Evolutionary conservation across 108 stramenopile genomes (phyloP).

Genomic region (Skeletonema tropicum): DNA sequence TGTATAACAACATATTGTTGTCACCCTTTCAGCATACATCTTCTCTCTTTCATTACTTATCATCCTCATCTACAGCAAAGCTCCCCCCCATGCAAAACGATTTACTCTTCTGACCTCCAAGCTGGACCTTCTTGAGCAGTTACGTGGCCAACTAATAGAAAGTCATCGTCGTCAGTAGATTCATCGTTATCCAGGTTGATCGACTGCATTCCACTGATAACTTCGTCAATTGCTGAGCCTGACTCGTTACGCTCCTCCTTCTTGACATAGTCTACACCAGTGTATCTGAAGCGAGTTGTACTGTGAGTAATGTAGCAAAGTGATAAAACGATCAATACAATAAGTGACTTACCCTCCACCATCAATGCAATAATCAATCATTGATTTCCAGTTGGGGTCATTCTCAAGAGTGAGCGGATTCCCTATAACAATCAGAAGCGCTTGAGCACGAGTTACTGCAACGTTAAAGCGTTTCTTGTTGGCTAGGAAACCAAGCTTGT

Average conservation of each 20-base stretch:
- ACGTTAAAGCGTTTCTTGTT: slow-evolving; percentile 91
- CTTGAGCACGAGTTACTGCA: slow-evolving; percentile 80
- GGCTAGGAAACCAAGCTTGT: slow-evolving; percentile 85
- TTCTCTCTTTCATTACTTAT: no score
- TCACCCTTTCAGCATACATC: slow-evolving; percentile 9
- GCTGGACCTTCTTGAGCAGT: slow-evolving; percentile 47
- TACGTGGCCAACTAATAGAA: slow-evolving; percentile 23
- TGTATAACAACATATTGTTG: no score
- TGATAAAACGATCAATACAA: no score
- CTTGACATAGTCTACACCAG: slow-evolving; percentile 22
- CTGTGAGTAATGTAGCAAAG: no score
- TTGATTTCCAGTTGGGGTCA: slow-evolving; percentile 38
- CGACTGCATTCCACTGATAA: slow-evolving; percentile 13
- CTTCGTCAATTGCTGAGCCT: slow-evolving; percentile 1
- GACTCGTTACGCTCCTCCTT: slow-evolving; percentile 9
- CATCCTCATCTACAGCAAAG: no score
- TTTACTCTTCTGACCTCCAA: slow-evolving; percentile 43
- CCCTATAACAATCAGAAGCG: slow-evolving; percentile 82
- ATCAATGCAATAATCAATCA: slow-evolving; percentile 25
- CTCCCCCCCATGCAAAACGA: no score
- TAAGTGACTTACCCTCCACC: slow-evolving; percentile 2
- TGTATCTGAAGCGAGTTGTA: no score
- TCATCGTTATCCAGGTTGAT: slow-evolving; percentile 2
- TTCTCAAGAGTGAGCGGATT: slow-evolving; percentile 65
- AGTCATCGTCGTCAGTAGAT: neutral